Evolutionary conservation across 805 yeast species (phyloP), one percentile per base, ranked within the genome.

Genomic region (Sugiyamaella valdiviana): DNA sequence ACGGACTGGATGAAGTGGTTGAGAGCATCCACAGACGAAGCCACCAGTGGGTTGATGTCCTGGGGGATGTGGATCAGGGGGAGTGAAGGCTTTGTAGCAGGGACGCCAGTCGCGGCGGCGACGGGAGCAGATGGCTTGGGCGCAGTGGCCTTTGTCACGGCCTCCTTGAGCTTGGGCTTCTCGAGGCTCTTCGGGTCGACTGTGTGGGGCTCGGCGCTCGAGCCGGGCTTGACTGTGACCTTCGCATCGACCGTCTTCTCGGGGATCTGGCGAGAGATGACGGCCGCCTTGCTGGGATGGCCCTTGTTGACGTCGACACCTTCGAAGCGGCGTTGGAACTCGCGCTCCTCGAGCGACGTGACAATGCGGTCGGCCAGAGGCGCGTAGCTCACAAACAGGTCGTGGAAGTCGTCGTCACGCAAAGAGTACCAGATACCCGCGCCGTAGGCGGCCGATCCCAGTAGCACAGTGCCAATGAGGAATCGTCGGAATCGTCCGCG

Each of bases 301-400:
- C 41, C 16, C 29, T 26, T 14, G 35, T 39, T 45, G 20, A 45
- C 39, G 36, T 45, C 36, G 23, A 45, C 49, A 20, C 39, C 51
- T 39, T 41, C 56, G 56, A 57, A 57, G 36, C 57, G 49, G 43
- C 55, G 51, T 46, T 59, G 57, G 57, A 62, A 64, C 50, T 60
- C 62, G 24, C 56, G 55, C 50, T 67, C 71, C 54, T 82, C 85
- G 45, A 75, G 68, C 6, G 62, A 57, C 46, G 78, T 77, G 24
- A 82, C 73, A 24, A 76, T 65, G 19, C 66, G 64, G 57, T 80
- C 84, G 36, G 80, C 85, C 44, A 75, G 71, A 16, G 93, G 93
- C 40, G 83, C 76, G 50, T 75, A 76, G 54, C 80, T 81, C 19
- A 80, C 71, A 63, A 80, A 83, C 41, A 71, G 54, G 55, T 83